Base-by-base conservation (phyloP, 225 moss, liverwort and hornwort genomes). In the Takakia lepidozioides region DNA sequence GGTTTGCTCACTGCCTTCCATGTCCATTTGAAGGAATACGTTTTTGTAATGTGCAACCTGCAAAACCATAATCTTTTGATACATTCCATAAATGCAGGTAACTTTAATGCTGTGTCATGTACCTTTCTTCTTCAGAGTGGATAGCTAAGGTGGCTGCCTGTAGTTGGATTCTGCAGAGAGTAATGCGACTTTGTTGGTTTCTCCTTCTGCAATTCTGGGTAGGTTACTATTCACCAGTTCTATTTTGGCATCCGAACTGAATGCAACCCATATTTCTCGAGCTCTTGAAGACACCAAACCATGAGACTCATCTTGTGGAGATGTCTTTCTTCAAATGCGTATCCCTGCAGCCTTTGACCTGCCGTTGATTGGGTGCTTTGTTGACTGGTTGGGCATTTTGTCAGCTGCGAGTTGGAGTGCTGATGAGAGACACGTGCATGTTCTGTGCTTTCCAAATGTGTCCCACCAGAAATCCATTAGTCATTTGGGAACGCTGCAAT, bases 171-270 rank as follows among this genome's bases (percentile, higher is more conserved):
- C n/a, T 65, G 51, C 89, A 89, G 85, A 72, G 85, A 62, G 89
- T 89, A 13, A 85, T 89, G 89, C 82, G 85, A 36, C 73, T 54
- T 3, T 89, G 82, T 51, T 85, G 89, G 85, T 89, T 85, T 72
- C 78, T 89, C 58, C 63, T 85, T 37, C 74, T 89, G 38, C 85
- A 82, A 63, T 89, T 68, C 51, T 89, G 85, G 82, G 82, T 89
- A 57, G 74, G 75, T 44, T 37, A n/a, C 38, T 30, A 23, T 24
- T 34, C 42, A 37, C 29, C n/a, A n/a, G n/a, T n/a, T n/a, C n/a
- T n/a, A n/a, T n/a, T n/a, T n/a, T n/a, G n/a, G n/a, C n/a, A n/a
- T n/a, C n/a, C n/a, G n/a, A n/a, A n/a, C n/a, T n/a, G n/a, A n/a
- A n/a, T n/a, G n/a, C n/a, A n/a, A n/a, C n/a, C n/a, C n/a, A n/a